Conservation (phyloP, 73 alveolate species). For the Symbiodinium natans region DNA sequence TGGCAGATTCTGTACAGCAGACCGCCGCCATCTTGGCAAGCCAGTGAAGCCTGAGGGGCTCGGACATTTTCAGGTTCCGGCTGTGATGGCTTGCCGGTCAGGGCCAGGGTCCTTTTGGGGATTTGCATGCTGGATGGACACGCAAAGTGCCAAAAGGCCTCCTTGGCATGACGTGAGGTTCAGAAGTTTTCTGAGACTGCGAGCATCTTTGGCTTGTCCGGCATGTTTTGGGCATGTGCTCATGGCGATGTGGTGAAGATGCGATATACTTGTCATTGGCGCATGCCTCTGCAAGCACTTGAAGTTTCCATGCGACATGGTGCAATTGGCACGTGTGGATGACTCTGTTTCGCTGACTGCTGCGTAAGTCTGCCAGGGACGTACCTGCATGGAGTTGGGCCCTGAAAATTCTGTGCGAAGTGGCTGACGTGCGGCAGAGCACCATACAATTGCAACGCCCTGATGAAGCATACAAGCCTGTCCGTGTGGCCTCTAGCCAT, state of each 20-base stretch:
- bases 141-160: background rate
- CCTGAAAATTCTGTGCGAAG: background rate
- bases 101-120: too few relatives aligned
- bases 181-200: slow-evolving; percentile 64
- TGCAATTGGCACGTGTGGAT: too few relatives aligned
- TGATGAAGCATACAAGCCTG: background rate
- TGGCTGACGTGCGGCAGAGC: background rate
- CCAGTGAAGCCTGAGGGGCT: too few relatives aligned
- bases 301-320: background rate
- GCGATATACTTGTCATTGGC: too few relatives aligned
- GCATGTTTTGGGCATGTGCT: background rate
- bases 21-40: slow-evolving; percentile 7
- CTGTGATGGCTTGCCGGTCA: too few relatives aligned
- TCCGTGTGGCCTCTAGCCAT: background rate
- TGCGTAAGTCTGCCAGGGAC: slow-evolving; percentile 6
- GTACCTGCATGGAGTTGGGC: slow-evolving; percentile 43
- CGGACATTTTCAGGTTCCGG: too few relatives aligned
- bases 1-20: slow-evolving; percentile 62
- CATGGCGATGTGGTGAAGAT: too few relatives aligned
- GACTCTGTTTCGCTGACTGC: too few relatives aligned
- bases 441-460: background rate
- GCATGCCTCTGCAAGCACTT: too few relatives aligned
- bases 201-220: slow-evolving; percentile 31
- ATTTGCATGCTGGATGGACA: too few relatives aligned
- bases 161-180: slow-evolving; percentile 44